Evolutionary conservation across 331 rosid species (phyloP), one percentile per base, ranked within the genome.

Genomic region (Malus hybrid): DNA sequence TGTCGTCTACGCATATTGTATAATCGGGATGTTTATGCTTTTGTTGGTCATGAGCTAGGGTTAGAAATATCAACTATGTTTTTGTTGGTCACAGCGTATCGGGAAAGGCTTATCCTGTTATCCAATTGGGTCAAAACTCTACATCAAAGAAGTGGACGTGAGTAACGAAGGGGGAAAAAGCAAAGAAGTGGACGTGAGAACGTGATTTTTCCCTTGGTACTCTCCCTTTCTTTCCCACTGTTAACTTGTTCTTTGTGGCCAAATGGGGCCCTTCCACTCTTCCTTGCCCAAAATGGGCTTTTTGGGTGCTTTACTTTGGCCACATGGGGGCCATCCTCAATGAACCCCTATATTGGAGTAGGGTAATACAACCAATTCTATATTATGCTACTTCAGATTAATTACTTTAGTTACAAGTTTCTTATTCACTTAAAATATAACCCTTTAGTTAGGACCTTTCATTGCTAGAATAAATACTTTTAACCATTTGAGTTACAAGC

Each of bases 51-150:
- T 36, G 44, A 4, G 44, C 44, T 36, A 8, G 44, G 44, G 44
- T 36, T 36, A 36, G 44, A 36, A 36, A 36, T 36, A 36, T 36
- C 44, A 2, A 8, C 11, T 28, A 28, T 3, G 29, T 28, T 28
- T 28, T 28, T 39, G 44, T 39, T 39, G 44, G 44, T 39, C 12
- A 39, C 44, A 9, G 12, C 44, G 44, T 39, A 39, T 39, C 4
- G 87, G 80, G 72, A 85, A 68, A 83, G 67, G 82, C 90, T 88
- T 93, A 88, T 90, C 97, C 83, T 78, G 81, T 88, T 87, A 88
- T 87, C 88, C 86, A 76, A 71, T 67, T 74, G 75, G 77, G 70
- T 81, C 84, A 80, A 72, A 76, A 67, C 76, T 81, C 80, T 70
- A 80, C 89, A 61, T 84, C 85, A 81, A 46, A 28, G 81, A 85